phyloP scores from a whole-genome alignment of 139 green algal species.

The Chlamydomonas eustigma region DNA sequence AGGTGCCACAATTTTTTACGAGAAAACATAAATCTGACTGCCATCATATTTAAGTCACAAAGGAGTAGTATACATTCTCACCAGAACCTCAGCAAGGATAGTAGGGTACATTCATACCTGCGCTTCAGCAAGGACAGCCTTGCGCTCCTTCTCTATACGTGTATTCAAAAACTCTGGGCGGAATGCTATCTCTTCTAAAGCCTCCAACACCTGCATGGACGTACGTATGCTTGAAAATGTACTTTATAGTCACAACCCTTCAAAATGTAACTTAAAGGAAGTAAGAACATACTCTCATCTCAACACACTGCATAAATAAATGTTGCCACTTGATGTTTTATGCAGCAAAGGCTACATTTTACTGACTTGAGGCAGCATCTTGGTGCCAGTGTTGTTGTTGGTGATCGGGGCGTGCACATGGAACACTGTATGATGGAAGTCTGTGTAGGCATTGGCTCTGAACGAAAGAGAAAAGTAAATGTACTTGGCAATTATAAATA shows the following conservation, averaged over 20 bases:
- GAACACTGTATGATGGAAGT: slow-evolving; percentile 99
- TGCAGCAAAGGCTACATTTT: background rate
- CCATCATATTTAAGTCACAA: no score
- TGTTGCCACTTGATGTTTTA: background rate
- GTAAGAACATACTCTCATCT: no score
- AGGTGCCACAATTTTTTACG: no score
- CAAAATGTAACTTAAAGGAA: no score
- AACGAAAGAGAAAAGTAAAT: no score
- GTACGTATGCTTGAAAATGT: no score
- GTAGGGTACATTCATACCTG: slow-evolving; percentile 51
- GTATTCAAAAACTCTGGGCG: slow-evolving; percentile 70
- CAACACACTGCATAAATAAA: no score
- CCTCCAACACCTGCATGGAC: slow-evolving; percentile 90
- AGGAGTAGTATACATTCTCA: no score
- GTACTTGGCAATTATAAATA: no score
- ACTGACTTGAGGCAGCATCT: slow-evolving; percentile 81
- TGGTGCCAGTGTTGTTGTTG: slow-evolving; percentile 61
- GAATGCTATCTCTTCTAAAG: slow-evolving; percentile 86
- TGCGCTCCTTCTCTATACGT: slow-evolving; percentile 96
- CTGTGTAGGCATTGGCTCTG: slow-evolving; percentile 97
- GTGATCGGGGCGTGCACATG: slow-evolving; percentile 89
- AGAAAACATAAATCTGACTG: no score
- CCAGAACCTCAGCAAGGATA: no score
- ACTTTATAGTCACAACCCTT: no score
- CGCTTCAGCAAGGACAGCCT: slow-evolving; percentile 91